Conservation (phyloP, 139 green algal species). For the Medakamo hakoo region DNA sequence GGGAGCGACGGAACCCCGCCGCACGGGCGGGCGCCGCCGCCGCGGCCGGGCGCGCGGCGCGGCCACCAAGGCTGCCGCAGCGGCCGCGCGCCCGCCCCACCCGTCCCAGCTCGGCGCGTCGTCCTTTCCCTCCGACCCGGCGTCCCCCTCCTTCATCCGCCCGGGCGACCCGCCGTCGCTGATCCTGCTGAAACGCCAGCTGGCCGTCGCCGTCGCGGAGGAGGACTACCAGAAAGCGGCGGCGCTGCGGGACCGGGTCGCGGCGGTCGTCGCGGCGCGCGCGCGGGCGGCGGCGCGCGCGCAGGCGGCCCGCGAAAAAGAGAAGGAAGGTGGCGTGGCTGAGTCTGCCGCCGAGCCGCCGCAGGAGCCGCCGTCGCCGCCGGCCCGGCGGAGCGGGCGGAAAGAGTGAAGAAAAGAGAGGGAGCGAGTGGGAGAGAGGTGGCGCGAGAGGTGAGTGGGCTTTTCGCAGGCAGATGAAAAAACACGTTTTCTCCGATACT, state of each 20-base stretch:
- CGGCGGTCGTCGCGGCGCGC: no score
- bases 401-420: background rate
- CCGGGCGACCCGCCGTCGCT: background rate
- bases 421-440: background rate
- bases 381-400: no score
- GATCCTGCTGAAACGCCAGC: background rate
- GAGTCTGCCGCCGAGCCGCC: background rate
- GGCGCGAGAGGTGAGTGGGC: background rate
- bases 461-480: background rate
- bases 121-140: background rate
- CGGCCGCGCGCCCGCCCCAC: no score
- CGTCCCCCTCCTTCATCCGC: background rate
- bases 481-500: no score
- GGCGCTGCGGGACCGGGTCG: constrained; percentile 21
- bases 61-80: background rate
- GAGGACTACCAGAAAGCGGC: constrained; percentile 23
- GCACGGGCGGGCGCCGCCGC: no score
- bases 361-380: no score
- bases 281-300: no score
- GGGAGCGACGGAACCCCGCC: no score
- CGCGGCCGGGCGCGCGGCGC: no score
- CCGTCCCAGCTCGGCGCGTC: background rate
- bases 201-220: constrained; percentile 15
- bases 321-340: background rate
- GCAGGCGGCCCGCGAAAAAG: background rate